Conservation (phyloP, 108 stramenopile species). For the Discostella pseudostelligera region DNA sequence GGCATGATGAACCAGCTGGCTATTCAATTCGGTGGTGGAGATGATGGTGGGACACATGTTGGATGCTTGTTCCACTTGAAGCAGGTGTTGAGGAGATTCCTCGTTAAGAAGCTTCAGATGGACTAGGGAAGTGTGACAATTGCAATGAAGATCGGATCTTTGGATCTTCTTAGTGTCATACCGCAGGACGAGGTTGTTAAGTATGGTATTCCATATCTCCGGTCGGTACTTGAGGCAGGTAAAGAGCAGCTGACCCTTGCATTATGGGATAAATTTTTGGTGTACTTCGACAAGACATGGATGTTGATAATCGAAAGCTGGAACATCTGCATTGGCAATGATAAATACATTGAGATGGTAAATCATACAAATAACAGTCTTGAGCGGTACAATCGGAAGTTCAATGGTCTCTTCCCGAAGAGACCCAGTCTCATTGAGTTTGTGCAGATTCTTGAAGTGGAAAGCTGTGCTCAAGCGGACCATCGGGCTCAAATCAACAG, state of each 20-base stretch:
- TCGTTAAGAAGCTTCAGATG: background rate
- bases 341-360: background rate
- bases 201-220: background rate
- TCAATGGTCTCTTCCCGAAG: background rate
- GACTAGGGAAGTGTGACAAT: too few species aligned
- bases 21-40: background rate
- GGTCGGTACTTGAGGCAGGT: background rate
- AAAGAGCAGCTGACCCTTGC: too few species aligned
- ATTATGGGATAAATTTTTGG: background rate
- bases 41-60: constrained; percentile 1
- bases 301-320: background rate
- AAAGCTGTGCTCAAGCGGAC: background rate
- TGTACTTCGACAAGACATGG: background rate
- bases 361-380: background rate
- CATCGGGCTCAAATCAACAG: background rate
- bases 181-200: background rate
- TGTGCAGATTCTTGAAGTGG: background rate
- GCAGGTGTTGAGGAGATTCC: background rate
- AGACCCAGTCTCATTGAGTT: background rate
- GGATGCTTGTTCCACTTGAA: constrained; percentile 1
- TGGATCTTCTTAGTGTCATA: background rate
- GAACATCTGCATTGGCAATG: background rate
- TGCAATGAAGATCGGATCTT: background rate
- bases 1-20: background rate
- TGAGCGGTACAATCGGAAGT: background rate